These are phyloP conservation scores for Tricholoma saponaceum DNA, from an alignment of 768 basidiomycete genomes.

Conservation along the genomic window DNA sequence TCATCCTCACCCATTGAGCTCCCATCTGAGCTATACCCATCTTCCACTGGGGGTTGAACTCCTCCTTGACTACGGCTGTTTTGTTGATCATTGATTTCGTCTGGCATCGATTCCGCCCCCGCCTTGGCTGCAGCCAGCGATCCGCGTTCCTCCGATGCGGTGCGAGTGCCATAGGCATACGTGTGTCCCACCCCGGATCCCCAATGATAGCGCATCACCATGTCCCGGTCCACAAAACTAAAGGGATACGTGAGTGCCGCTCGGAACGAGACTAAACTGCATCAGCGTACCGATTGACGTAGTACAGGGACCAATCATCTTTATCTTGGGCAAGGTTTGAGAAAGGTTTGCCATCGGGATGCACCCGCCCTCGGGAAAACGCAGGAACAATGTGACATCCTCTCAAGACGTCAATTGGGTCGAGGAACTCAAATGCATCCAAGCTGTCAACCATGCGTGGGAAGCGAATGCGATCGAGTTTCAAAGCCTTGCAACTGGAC, in stretches of 20 bases:
- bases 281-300: not conserved
- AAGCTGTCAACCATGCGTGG: not conserved
- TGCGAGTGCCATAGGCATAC: not conserved
- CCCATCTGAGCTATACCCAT: too few species aligned
- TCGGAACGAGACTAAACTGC: not conserved
- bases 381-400: constrained; percentile 14
- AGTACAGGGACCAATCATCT: not conserved
- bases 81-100: too few species aligned
- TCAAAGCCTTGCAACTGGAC: not conserved
- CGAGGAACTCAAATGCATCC: constrained; percentile 15
- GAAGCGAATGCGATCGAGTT: not conserved
- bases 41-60: too few species aligned
- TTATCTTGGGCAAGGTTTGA: not conserved
- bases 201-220: constrained; percentile 2
- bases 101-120: too few species aligned
- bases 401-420: constrained; percentile 12
- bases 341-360: not conserved
- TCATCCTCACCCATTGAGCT: too few species aligned
- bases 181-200: constrained; percentile 1
- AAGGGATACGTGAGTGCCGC: not conserved
- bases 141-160: too few species aligned
- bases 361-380: not conserved
- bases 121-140: too few species aligned
- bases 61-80: too few species aligned
- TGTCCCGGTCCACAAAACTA: constrained; percentile 1